Evolutionary conservation across 371 early-diverging fungal species (phyloP), one percentile per base, ranked within the genome.

Genomic region (Vairimorpha ceranae): DNA sequence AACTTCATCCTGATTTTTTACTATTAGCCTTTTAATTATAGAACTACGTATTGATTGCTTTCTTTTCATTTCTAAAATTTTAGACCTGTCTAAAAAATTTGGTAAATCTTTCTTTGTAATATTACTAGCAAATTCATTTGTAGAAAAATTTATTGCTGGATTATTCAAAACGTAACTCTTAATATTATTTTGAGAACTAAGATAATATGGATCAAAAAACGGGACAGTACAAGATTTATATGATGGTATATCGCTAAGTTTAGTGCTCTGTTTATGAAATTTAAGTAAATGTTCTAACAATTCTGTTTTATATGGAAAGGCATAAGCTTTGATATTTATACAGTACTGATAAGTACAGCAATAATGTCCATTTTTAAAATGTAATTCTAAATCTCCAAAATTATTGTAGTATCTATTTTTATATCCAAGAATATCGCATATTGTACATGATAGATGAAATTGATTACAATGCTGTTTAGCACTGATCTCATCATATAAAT

Each of bases 301-400:
- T 70, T 82, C 84, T 14, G 77, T 72, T 61, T 82, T 75, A 45
- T 84, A 80, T 4, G 79, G 72, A 72, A 80, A 84, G 14, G 74
- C 79, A 70, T 79, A 82, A 65, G 77, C 78, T 45, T 77, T 76
- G 23, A 33, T 75, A 38, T 75, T 58, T 48, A 65, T n/a, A 67
- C 84, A 84, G 36, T 54, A 52, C 21, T 60, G 45, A 21, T 79
- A 67, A 10, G 15, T 69, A 51, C 84, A 84, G 38, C 76, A 79
- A 63, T 74, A 83, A 52, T 84, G 84, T 19, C 52, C 45, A 36
- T 74, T 76, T 27, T 67, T 74, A 48, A 74, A 83, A 60, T 84
- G 84, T 14, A 30, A 48, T 67, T 83, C 82, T 17, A 84, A 60
- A 32, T 81, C 81, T 6, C 29, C 19, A 58, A 76, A 83, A 64